A percentile compares a stretch with the other conserved stretches of the same genome.
Conservation (phyloP, 2,329 filamentous ascomycete species). For the Penicillium sclerotiorum region DNA sequence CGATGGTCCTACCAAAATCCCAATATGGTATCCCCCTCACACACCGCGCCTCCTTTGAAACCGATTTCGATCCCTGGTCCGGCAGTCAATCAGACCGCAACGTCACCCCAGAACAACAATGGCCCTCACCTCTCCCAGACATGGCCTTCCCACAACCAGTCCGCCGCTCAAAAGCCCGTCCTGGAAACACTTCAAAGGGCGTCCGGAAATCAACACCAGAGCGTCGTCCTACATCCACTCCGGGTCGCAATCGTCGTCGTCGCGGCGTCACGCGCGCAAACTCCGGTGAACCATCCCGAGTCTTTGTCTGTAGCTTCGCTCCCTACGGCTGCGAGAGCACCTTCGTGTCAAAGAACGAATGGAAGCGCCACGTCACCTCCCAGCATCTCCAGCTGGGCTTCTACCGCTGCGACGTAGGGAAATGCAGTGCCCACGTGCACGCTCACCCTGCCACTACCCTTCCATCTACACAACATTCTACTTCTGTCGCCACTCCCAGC, state of each 20-base stretch:
- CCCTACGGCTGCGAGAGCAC: slow-evolving; percentile 73
- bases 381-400: slow-evolving; percentile 76
- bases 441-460: slow-evolving; percentile 4
- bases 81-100: slow-evolving; percentile 19
- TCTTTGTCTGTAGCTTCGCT: slow-evolving; percentile 76
- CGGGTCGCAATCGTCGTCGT: slow-evolving; percentile 11
- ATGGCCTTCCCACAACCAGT: slow-evolving; percentile 1
- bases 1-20: slow-evolving; percentile 6
- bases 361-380: slow-evolving; percentile 84
- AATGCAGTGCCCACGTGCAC: slow-evolving; percentile 50
- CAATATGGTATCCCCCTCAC: slow-evolving; percentile 11
- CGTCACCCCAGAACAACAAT: slow-evolving; percentile 15
- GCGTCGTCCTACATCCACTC: slow-evolving; percentile 7
- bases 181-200: slow-evolving; percentile 1
- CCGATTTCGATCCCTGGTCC: slow-evolving; percentile 12
- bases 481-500: slow-evolving; percentile 23
- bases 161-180: slow-evolving; percentile 10
- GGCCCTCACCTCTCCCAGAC: slow-evolving; percentile 10
- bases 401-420: slow-evolving; percentile 73
- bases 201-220: slow-evolving; percentile 15
- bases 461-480: slow-evolving; percentile 18
- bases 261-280: background rate
- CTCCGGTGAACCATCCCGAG: slow-evolving; percentile 38
- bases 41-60: slow-evolving; percentile 12
- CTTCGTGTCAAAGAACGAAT: slow-evolving; percentile 87